Base-by-base conservation (phyloP, 345 rosid genomes). In the Euphorbia pulcherrima region DNA sequence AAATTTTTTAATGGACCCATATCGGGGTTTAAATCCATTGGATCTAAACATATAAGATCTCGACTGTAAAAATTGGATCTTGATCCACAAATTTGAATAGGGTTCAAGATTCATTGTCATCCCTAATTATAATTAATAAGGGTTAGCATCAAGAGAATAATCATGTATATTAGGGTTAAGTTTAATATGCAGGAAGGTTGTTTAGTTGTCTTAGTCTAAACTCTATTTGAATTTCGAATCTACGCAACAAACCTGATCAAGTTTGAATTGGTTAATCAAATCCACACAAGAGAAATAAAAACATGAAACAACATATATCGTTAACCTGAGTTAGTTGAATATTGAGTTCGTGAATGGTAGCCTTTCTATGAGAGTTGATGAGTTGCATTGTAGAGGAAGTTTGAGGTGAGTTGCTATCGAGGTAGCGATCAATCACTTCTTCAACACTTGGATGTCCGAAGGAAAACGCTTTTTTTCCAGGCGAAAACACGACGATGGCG, bases 281-380 rank as follows among this genome's bases (percentile, higher is more conserved):
- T 41, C 7, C 11, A 41, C 2, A 41, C 12, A 44, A 2, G 17
- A 44, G 50, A 44, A 44, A 44, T 12, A 44, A 44, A 6, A 44
- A 12, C 0, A 44, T 6, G 2, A n/a, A n/a, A n/a, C n/a, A n/a
- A n/a, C n/a, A n/a, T n/a, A n/a, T n/a, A 44, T 44, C 12, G 16
- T 44, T 0, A 56, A 76, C 82, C 68, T 72, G 78, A 58, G 75
- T 64, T 59, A 72, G 65, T 35, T 65, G 72, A 17, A 26, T n/a
- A 68, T 88, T 88, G 58, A 86, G 92, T 26, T 86, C 81, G 2
- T 75, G 78, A 18, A 81, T 62, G 27, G 60, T 48, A 2, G 77
- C 83, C 8, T 81, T 83, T 21, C 83, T 77, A 56, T 68, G 87
- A 46, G 81, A 83, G 66, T 84, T 86, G 6, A 84, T 23, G 60